Evolutionary conservation across 2,329 filamentous ascomycete genomes (phyloP).

Genomic region (Paraphoma sp.): DNA sequence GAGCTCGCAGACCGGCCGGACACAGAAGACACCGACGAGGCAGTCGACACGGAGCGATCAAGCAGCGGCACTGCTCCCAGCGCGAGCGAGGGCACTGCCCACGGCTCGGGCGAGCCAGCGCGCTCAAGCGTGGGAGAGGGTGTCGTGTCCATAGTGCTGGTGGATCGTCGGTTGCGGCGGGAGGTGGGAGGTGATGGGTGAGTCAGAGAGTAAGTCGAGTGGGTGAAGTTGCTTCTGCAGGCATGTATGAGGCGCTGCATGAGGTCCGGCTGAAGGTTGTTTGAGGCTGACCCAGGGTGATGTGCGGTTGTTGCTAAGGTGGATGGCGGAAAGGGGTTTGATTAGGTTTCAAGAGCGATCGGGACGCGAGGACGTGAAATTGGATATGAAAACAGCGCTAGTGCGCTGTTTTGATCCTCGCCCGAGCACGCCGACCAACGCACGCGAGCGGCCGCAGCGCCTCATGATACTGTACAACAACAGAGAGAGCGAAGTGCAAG

Average conservation of each 20-base stretch:
- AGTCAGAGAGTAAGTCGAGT: neutral
- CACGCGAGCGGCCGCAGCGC: neutral
- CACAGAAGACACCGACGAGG: conserved; percentile 59
- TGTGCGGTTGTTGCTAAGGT: conserved; percentile 33
- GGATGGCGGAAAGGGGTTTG: conserved; percentile 31
- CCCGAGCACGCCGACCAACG: conserved; percentile 1
- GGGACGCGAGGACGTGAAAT: conserved; percentile 23
- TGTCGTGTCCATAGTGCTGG: conserved; percentile 33
- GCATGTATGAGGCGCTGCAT: conserved; percentile 2
- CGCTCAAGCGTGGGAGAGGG: conserved; percentile 53
- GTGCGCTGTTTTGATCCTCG: conserved; percentile 19
- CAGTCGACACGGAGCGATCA: conserved; percentile 69
- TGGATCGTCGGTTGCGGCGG: conserved; percentile 18
- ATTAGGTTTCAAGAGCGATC: conserved; percentile 33
- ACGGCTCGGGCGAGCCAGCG: conserved; percentile 67
- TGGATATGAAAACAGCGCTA: conserved; percentile 34
- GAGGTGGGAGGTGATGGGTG: conserved; percentile 12
- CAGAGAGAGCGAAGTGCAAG: neutral
- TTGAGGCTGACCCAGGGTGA: conserved; percentile 17
- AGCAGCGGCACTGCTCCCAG: conserved; percentile 65
- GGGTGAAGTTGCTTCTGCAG: conserved; percentile 1
- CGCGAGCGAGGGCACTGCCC: conserved; percentile 67
- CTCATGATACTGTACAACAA: neutral
- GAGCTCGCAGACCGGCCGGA: conserved; percentile 72
- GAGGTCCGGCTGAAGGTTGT: conserved; percentile 2